phyloP scores from a whole-genome alignment of 176 grass and related monocot genomes.

The Tuctoria greenei region DNA sequence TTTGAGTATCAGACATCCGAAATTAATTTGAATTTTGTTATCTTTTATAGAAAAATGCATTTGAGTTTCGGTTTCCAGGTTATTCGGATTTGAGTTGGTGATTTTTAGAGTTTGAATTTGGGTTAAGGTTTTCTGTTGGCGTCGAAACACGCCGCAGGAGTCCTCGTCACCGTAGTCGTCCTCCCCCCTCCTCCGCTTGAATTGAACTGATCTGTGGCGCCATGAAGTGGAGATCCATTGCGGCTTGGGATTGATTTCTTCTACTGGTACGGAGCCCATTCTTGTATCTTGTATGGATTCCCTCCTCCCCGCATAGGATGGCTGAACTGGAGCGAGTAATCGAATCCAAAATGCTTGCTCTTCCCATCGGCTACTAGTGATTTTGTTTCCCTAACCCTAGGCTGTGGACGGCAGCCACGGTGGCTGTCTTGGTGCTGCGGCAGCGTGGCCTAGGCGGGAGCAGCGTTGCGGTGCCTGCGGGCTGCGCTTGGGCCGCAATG shows the following conservation, averaged over 20 bases:
- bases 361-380: background rate
- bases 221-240: background rate
- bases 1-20: no score
- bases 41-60: no score
- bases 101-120: no score
- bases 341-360: background rate
- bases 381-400: background rate
- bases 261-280: background rate
- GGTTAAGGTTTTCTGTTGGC: no score
- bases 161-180: background rate
- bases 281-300: background rate
- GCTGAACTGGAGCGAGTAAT: background rate
- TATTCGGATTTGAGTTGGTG: no score
- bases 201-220: background rate
- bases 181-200: background rate
- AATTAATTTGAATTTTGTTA: no score
- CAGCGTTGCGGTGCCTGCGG: no score
- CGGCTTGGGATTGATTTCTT: background rate
- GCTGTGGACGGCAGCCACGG: background rate
- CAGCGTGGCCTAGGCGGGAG: no score
- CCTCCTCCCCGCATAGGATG: background rate
- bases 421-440: background rate
- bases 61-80: no score
- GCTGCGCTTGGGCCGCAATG: no score
- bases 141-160: background rate